phyloP scores from a whole-genome alignment of 352 stramenopile genomes.

The Globisporangium mamillatum region DNA sequence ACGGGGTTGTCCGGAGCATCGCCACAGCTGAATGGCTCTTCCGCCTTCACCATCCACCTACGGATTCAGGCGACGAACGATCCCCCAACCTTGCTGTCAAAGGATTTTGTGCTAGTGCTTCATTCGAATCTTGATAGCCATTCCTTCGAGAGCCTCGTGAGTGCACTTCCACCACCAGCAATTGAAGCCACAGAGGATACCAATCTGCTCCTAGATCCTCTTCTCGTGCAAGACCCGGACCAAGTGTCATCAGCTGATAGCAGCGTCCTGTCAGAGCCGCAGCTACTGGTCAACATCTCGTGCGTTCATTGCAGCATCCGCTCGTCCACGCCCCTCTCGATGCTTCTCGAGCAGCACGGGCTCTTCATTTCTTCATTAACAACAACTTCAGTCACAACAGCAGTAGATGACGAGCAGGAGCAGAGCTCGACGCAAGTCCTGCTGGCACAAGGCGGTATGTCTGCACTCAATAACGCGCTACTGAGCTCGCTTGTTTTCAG shows the following conservation, averaged over 20 bases:
- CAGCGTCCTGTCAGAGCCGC: neutral
- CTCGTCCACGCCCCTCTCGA: neutral
- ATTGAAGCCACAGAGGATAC: constrained; percentile 39
- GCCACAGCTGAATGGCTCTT: neutral
- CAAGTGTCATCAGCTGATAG: neutral
- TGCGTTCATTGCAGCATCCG: constrained; percentile 36
- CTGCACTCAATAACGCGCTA: constrained; percentile 33
- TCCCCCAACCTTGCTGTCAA: constrained; percentile 28
- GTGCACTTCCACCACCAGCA: neutral
- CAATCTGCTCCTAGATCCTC: constrained; percentile 21
- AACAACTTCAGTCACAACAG: neutral
- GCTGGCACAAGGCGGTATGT: constrained; percentile 23
- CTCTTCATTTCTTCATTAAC: constrained; percentile 13
- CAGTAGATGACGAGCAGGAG: neutral
- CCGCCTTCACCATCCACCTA: constrained; percentile 21
- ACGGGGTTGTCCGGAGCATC: neutral
- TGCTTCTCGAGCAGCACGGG: constrained; percentile 8
- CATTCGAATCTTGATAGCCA: neutral
- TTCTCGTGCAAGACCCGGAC: constrained; percentile 29
- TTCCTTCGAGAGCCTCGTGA: constrained; percentile 9
- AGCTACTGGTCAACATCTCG: constrained; percentile 37
- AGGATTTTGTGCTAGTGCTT: constrained; percentile 25
- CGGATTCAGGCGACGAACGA: constrained; percentile 34
- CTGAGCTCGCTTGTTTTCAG: constrained; percentile 39
- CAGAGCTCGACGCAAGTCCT: constrained; percentile 16